Evolutionary conservation across 768 basidiomycete species (phyloP), one percentile per base, ranked within the genome.

Genomic region (Strobilomyces dryophilus): DNA sequence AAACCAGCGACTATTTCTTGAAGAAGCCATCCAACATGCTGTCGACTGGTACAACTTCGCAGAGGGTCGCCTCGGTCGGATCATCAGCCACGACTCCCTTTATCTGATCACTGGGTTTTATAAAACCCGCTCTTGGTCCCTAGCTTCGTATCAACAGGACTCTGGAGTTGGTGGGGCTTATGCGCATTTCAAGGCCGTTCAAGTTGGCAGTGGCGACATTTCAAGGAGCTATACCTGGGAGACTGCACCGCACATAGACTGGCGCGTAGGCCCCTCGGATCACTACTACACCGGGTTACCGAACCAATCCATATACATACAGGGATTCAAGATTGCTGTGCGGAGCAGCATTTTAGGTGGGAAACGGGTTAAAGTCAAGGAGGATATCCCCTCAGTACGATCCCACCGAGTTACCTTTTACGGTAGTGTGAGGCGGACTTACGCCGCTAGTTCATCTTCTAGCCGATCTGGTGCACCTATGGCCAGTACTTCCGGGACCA

Each of bases 1-100:
- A 10, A 61, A 70, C n/a, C 11, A 52, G 8, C 24, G 26, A 31
- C 45, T 27, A 14, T 65, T 69, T 35, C 24, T 52, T 4, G 35
- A 35, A 3, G 35, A 35, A 35, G 35, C 35, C 1, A 35, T 35
- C 1, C 35, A 17, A 17, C 35, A 8, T 35, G 35, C 35, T 12
- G 35, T 35, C 14, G 35, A 35, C 24, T 24, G 24, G 24, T 24
- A 24, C 24, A 24, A 24, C 24, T 35, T 35, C 17, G 35, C 35
- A 35, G 35, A 35, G 6, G 14, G 15, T 3, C 35, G 35, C 17
- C 35, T 35, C 35, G 35, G 35, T 35, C 35, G 35, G 11, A 35
- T 35, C 35, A 35, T 35, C 10, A 35, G 17, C 17, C 35, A 8
- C 17, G 35, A 35, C 11, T 35, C 35, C 35, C 35, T 35, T 5